Evolutionary conservation across 2,329 filamentous ascomycete species (phyloP), one percentile per base, ranked within the genome.

Genomic region (Alternaria viburni): DNA sequence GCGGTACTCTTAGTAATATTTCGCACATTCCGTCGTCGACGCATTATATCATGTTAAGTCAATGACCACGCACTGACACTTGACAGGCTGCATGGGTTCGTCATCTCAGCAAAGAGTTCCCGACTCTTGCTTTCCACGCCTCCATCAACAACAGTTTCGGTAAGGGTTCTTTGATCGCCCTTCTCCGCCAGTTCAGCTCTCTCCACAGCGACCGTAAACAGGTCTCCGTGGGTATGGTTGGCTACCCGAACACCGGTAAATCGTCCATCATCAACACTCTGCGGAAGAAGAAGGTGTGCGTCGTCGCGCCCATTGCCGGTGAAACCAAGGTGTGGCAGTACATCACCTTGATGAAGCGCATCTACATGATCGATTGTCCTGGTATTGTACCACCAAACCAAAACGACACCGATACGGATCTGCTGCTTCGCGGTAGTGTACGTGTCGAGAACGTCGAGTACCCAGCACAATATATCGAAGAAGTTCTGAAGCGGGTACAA

Each of bases 301-400:
- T 87, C 15, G 93, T 97, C 4, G 96, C 96, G 7, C 96, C 95
- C 6, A 97, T 98, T 66, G 95, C 96, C 7, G 96, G 94, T 13
- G 94, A 97, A 84, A 98, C 95, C 32, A 98, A 97, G 63, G 92
- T 97, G 28, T 98, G 96, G 95, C 95, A 97, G 79, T 97, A 97
- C 76, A 93, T 97, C 70, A 97, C 93, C 3, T 82, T 98, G 63
- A 97, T 97, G 92, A 96, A 94, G 83, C 87, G 93, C 57, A 97
- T 97, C 56, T 94, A 95, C 81, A 87, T 99, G 58, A 98, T 99
- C 72, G 96, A 99, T 75, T 98, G 95, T 75, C 96, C 96, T 43
- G 96, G 96, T 80, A 93, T 99, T 44, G 96, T 98, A 1, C 96
- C 96, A 5, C 95, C 96, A 0, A 96, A 92, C 68, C 89, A 89